phyloP scores from a whole-genome alignment of 2,329 filamentous ascomycete genomes.

The Beauveria scarabaeidicola region DNA sequence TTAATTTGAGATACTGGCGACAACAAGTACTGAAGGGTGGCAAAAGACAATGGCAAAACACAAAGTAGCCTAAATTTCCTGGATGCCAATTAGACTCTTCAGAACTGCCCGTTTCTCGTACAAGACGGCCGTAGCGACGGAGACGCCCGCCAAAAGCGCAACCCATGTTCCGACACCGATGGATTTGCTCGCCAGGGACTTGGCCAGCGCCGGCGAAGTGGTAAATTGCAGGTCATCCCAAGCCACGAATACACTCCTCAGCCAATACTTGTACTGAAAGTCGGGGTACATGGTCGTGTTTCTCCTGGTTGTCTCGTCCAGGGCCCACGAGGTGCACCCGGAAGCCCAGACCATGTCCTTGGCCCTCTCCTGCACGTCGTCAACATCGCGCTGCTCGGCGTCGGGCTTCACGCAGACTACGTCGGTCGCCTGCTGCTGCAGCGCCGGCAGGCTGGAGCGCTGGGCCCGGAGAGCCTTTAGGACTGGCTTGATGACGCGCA shows the following conservation, averaged over 20 bases:
- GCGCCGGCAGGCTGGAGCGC: slow-evolving; percentile 1
- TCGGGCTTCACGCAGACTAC: slow-evolving; percentile 23
- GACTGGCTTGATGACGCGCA: no score
- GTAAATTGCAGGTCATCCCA: slow-evolving; percentile 23
- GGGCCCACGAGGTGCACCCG: slow-evolving; percentile 44
- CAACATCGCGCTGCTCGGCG: slow-evolving; percentile 18
- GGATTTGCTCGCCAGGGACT: neutral
- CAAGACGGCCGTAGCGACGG: neutral
- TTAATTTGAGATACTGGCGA: no score
- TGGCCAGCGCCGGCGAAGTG: neutral
- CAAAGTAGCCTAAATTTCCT: neutral
- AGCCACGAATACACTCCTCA: slow-evolving; percentile 35
- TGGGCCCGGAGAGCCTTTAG: slow-evolving; percentile 14
- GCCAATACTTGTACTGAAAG: slow-evolving; percentile 41
- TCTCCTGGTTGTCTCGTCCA: slow-evolving; percentile 35
- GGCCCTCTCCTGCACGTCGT: slow-evolving; percentile 31
- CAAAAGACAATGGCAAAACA: neutral
- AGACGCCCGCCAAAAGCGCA: neutral
- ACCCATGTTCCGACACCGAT: neutral
- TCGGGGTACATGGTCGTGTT: slow-evolving; percentile 46
- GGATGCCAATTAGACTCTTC: neutral
- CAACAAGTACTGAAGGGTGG: neutral
- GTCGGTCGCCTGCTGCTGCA: slow-evolving; percentile 15
- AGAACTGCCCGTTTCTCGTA: neutral
- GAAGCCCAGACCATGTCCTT: slow-evolving; percentile 38